These are phyloP conservation scores for Pochonia chlamydosporia DNA, from an alignment of 2,329 filamentous ascomycete species.

Conservation along the genomic window DNA sequence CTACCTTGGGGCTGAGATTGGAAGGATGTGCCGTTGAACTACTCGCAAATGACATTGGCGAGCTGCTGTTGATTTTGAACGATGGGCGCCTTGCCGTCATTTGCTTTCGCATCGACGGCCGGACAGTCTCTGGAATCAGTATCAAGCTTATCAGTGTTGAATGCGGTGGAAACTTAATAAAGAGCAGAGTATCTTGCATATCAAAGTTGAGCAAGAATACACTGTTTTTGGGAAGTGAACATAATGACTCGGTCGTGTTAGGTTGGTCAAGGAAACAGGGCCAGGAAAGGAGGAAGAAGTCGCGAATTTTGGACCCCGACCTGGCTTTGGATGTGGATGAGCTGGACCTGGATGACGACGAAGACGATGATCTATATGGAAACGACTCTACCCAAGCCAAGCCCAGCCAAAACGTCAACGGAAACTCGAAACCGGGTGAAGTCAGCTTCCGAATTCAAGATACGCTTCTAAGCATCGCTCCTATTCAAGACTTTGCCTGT, in stretches of 20 bases:
- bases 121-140: slow-evolving; percentile 83
- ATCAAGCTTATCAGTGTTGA: slow-evolving; percentile 60
- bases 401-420: slow-evolving; percentile 31
- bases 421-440: slow-evolving; percentile 49
- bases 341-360: slow-evolving; percentile 53
- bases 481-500: slow-evolving; percentile 68
- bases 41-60: slow-evolving; percentile 69
- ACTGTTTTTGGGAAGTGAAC: slow-evolving; percentile 82
- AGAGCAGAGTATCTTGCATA: slow-evolving; percentile 61
- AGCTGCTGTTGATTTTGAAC: slow-evolving; percentile 76
- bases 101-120: slow-evolving; percentile 80
- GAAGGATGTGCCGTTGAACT: slow-evolving; percentile 77
- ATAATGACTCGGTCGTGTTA: slow-evolving; percentile 73
- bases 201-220: slow-evolving; percentile 60
- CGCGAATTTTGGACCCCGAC: slow-evolving; percentile 50
- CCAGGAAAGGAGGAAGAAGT: slow-evolving; percentile 59
- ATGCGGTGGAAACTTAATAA: slow-evolving; percentile 57
- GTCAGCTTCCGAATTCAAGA: slow-evolving; percentile 75
- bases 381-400: slow-evolving; percentile 60
- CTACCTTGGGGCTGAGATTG: slow-evolving; percentile 69
- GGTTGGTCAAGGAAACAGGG: slow-evolving; percentile 68
- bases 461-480: slow-evolving; percentile 68
- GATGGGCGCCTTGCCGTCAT: slow-evolving; percentile 71
- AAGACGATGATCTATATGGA: slow-evolving; percentile 56
- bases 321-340: slow-evolving; percentile 45